Percentiles rank a stretch among this genome's conserved stretches.
Evolutionary conservation across 2,329 filamentous ascomycete species (phyloP).

Genomic region (Apiospora phragmitis): DNA sequence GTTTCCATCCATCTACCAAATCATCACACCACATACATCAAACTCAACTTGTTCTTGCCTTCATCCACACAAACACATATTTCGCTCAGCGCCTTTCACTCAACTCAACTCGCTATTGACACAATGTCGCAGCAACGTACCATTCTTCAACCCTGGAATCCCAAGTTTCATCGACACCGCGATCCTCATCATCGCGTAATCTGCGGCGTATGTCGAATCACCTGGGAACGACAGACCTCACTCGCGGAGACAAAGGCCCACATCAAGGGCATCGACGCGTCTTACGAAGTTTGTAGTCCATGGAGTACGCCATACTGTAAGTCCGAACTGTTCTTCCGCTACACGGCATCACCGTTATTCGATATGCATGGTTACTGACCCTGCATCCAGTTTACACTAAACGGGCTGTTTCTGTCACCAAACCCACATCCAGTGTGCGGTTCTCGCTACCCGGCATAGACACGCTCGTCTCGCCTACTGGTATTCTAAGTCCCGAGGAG

Average conservation of each 20-base stretch:
- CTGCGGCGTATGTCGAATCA: background rate
- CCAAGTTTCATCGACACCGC: background rate
- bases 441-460: background rate
- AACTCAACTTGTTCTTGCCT: background rate
- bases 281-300: background rate
- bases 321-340: background rate
- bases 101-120: background rate
- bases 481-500: background rate
- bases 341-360: background rate
- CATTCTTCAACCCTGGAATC: background rate
- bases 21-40: background rate
- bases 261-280: background rate
- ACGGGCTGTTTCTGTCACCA: background rate
- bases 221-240: background rate
- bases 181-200: background rate
- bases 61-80: background rate
- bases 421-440: background rate
- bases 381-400: background rate
- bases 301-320: background rate
- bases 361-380: background rate
- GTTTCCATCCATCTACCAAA: background rate
- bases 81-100: background rate
- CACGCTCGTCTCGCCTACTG: background rate
- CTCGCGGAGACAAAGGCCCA: background rate
- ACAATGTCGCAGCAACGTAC: background rate